Base-by-base conservation (phyloP, 75 land plant genomes). In the Pinus tabuliformis region DNA sequence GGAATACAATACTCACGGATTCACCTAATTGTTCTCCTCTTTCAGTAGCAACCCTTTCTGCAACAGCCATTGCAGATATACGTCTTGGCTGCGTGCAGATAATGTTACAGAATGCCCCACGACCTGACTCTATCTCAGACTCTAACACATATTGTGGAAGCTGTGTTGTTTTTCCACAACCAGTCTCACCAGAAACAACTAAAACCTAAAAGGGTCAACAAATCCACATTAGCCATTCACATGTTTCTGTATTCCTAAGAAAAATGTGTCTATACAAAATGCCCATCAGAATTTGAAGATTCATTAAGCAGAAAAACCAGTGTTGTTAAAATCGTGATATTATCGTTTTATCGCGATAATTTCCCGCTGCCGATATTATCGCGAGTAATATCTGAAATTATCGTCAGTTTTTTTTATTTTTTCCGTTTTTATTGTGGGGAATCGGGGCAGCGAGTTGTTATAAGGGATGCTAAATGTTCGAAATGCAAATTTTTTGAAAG, bases 131-230 rank as follows among this genome's bases (percentile, higher is more conserved):
- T 60, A 94, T 91, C 66, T 94, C 98, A 58, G 98, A 89, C 79
- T 97, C 99, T 22, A 97, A 70, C 61, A 97, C 81, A 75, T 90
- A 97, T 79, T 97, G 99, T 18, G 99, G 99, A 77, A 97, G 89
- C 75, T 97, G 99, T 20, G 99, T 97, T 39, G 99, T 97, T 83
- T 97, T 97, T 11, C 99, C 99, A 86, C 99, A 97, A 58, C 99
- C 99, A 66, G 99, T 97, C 79, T 97, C 99, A 28, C 99, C 99
- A 18, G 99, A 97, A 72, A 97, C 84, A 12, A 97, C 95, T 14
- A 97, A 37, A 17, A 97, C 98, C 99, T 96, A 76, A 14, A 70
- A 77, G 49, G 12, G 7, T 20, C n/a, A 68, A n/a, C 45, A 68
- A 5, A 37, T 12, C 39, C 20, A 68, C 9, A 8, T 21, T 5